Evolutionary conservation across 208 protist genomes (phyloP).

Genomic region (Blechomonas ayalai): DNA sequence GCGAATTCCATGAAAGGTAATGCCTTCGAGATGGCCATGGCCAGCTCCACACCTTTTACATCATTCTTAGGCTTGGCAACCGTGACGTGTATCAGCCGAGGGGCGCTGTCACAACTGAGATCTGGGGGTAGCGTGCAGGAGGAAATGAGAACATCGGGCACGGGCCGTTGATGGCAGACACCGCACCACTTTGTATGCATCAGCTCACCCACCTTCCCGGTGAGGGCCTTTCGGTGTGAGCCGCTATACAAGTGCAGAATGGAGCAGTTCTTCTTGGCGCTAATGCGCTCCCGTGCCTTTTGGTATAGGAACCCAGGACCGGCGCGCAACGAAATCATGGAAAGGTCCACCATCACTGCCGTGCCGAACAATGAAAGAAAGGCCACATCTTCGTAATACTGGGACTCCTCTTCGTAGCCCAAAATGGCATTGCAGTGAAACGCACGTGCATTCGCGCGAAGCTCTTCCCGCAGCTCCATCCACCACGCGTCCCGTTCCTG

Average conservation of each 20-base stretch:
- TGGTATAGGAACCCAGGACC: conserved; percentile 65
- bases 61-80: conserved; percentile 63
- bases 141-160: conserved; percentile 74
- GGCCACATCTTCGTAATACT: conserved; percentile 82
- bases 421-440: conserved; percentile 89
- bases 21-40: conserved; percentile 71
- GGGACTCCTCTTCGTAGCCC: conserved; percentile 83
- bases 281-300: conserved; percentile 29
- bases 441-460: conserved; percentile 77
- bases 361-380: conserved; percentile 86
- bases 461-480: conserved; percentile 90
- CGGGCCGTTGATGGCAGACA: conserved; percentile 54
- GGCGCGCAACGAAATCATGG: conserved; percentile 44
- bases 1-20: conserved; percentile 88
- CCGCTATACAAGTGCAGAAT: conserved; percentile 64
- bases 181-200: conserved; percentile 46
- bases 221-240: conserved; percentile 7
- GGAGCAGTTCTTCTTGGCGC: conserved; percentile 33
- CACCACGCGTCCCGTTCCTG: conserved; percentile 90
- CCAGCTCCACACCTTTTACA: conserved; percentile 65
- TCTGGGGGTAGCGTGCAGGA: conserved; percentile 78
- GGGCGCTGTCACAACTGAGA: conserved; percentile 36
- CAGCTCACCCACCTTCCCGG: conserved; percentile 24
- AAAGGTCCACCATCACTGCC: conserved; percentile 72
- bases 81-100: conserved; percentile 69